phyloP scores from a whole-genome alignment of 176 grass and related monocot species.

The Tillandsia fasciculata region DNA sequence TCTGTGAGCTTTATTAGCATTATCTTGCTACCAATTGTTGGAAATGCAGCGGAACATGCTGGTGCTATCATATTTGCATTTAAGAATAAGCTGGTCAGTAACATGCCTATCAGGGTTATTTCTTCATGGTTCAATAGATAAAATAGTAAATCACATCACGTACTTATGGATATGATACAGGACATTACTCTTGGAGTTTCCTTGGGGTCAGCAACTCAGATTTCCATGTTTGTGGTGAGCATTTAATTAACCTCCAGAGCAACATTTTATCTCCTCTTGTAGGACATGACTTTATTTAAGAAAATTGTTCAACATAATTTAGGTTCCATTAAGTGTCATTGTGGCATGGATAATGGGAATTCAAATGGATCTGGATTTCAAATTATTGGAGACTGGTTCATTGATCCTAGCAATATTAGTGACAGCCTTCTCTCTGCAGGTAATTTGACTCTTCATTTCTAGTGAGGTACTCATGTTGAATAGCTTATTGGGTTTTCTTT shows the following conservation, averaged over 20 bases:
- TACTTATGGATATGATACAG: constrained; percentile 19
- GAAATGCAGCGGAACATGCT: constrained; percentile 80
- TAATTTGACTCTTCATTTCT: constrained; percentile 9
- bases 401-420: constrained; percentile 69
- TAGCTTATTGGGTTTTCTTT: too few relatives aligned
- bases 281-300: constrained; percentile 2
- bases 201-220: constrained; percentile 73
- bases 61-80: constrained; percentile 76
- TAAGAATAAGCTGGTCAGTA: constrained; percentile 66
- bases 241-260: not conserved
- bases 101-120: not conserved
- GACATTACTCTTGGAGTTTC: constrained; percentile 83
- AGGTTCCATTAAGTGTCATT: constrained; percentile 68
- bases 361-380: constrained; percentile 86
- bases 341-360: constrained; percentile 74
- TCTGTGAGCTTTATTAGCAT: constrained; percentile 80
- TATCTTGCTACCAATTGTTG: constrained; percentile 74
- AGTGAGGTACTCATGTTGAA: too few relatives aligned
- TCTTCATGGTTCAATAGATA: not conserved
- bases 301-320: constrained; percentile 11
- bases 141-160: constrained; percentile 3
- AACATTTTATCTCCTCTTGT: not conserved
- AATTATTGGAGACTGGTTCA: constrained; percentile 60
- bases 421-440: constrained; percentile 63
- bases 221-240: constrained; percentile 88